These are phyloP conservation scores for Neocucurbitaria cava DNA, from an alignment of 2,329 filamentous ascomycete species.

Conservation along the genomic window DNA sequence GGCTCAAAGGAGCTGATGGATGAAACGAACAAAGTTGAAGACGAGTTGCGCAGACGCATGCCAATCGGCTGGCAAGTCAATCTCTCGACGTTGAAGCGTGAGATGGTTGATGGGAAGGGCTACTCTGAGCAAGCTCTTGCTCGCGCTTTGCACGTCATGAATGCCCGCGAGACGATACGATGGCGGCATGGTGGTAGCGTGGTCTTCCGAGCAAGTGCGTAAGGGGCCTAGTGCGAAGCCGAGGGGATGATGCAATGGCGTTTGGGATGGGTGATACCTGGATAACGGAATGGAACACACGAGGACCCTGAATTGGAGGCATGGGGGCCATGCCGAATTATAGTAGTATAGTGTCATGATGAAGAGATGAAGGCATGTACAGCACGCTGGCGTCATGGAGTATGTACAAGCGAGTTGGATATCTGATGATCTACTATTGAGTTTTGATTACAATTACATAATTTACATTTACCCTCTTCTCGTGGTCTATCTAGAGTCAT, in stretches of 20 bases:
- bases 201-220: conserved; percentile 31
- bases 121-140: conserved; percentile 89
- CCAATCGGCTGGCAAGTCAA: conserved; percentile 97
- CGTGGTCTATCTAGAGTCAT: no score
- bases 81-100: conserved; percentile 80
- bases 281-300: background rate
- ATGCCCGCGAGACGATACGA: conserved; percentile 85
- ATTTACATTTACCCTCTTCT: no score
- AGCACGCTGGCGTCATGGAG: background rate
- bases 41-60: conserved; percentile 83
- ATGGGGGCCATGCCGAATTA: background rate
- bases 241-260: background rate
- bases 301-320: background rate
- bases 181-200: conserved; percentile 69
- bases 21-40: conserved; percentile 84
- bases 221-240: conserved; percentile 1
- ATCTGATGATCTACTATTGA: background rate
- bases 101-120: conserved; percentile 90
- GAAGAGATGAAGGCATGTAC: background rate
- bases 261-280: background rate
- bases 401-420: background rate
- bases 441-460: background rate
- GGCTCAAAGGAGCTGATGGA: conserved; percentile 90
- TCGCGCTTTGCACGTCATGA: conserved; percentile 82
- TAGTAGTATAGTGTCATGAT: background rate